Evolutionary conservation across 2,329 filamentous ascomycete species (phyloP), one percentile per base, ranked within the genome.

Genomic region (Fusarium tupiense): DNA sequence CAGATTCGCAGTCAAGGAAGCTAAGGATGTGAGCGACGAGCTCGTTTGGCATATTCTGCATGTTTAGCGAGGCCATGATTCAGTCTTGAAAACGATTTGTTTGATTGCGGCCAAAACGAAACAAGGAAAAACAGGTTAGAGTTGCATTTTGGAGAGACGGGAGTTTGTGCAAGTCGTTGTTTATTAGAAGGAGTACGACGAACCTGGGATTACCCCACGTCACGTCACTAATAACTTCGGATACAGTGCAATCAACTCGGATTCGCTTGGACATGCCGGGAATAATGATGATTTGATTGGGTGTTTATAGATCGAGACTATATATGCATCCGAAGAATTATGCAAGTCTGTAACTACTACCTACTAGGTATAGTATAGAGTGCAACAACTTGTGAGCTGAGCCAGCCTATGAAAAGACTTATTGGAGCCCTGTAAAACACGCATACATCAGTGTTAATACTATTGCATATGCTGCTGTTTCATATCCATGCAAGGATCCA

Each of bases 31-130:
- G 84, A 60, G 86, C 80, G 29, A 92, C 81, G 52, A 93, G 82
- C 82, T 93, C 91, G 71, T 88, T 89, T 5, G 91, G 91, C 26
- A 93, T 85, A 33, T 76, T 61, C 33, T 82, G 70, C 77, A 84
- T 65, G 13, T 59, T 66, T 3, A 62, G n/a, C 19, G 57, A 10
- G 11, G 47, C 38, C 43, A 61, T 65, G 13, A 17, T 24, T 40
- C 26, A 14, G 19, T 29, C 6, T 22, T n/a, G 16, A 22, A 17
- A 29, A 20, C 22, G 8, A n/a, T 24, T 61, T n/a, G 16, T 37
- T 29, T 63, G 31, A 29, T 35, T 46, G 16, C 20, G n/a, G 40
- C 9, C 33, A 29, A n/a, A n/a, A 29, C 35, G 5, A 47, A 46
- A 24, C 14, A 46, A 19, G 12, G 11, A n/a, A 35, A 35, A 50